Evolutionary conservation across 768 basidiomycete species (phyloP), one percentile per base, ranked within the genome.

Genomic region (Kwoniella dejecticola): DNA sequence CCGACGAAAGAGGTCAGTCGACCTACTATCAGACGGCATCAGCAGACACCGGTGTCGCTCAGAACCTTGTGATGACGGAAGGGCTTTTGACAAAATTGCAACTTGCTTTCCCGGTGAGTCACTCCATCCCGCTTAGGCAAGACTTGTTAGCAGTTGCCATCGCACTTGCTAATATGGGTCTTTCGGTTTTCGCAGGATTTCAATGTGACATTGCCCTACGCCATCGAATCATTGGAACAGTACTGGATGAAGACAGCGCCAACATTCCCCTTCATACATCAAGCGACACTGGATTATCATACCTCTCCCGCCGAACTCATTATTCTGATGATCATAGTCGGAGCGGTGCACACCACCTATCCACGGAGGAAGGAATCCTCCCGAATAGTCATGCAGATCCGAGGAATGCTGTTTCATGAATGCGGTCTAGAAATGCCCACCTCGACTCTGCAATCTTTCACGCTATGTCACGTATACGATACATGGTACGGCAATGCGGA

Each of bases 181-280:
- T n/a, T n/a, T n/a, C n/a, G n/a, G n/a, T n/a, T n/a, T n/a, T n/a
- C n/a, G n/a, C n/a, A 68, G 66, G 62, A 62, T 12, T 24, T 60
- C 38, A 58, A 72, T 31, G 31, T 69, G 40, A 52, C 56, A 8
- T 47, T 69, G 1, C 31, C 59, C 23, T 65, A 64, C 26, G 26
- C 66, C 10, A 19, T 23, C 13, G 62, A 57, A 11, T 41, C 62
- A 3, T 31, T 71, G 2, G 13, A 41, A 11, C 3, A 31, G 17
- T 74, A 67, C 44, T 74, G 72, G 72, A 46, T 42, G 4, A 29
- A 57, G 21, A 55, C 69, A 13, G 64, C 72, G 2, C 70, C 67
- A 1, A 63, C 66, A 2, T 71, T 61, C 45, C 72, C 72, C 10
- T 69, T 71, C 49, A 71, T 74, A n/a, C 72, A 74, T 53, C 66